Conservation (phyloP, 1,139 yeast genomes). For the Saccharomyces hybrid region DNA sequence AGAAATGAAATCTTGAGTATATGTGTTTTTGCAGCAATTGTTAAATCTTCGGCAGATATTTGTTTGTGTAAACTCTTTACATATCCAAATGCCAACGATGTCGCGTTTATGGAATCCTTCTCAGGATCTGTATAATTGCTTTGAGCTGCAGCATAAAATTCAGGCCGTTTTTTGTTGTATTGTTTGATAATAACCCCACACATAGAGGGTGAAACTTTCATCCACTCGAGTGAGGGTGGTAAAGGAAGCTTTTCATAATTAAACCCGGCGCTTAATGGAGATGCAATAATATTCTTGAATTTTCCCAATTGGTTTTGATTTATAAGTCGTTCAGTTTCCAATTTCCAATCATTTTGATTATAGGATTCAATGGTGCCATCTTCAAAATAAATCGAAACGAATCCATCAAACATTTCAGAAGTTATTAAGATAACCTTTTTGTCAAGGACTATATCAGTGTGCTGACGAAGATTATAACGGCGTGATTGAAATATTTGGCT, state of each 20-base stretch:
- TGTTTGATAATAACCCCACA: slow-evolving; percentile 27
- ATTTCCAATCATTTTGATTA: slow-evolving; percentile 28
- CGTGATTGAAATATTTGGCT: slow-evolving; percentile 12
- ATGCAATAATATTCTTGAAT: slow-evolving; percentile 25
- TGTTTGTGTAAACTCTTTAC: slow-evolving; percentile 32
- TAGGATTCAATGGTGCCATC: slow-evolving; percentile 25
- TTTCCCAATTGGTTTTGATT: slow-evolving; percentile 21
- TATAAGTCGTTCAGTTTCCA: slow-evolving; percentile 23
- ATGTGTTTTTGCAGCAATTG: slow-evolving; percentile 31
- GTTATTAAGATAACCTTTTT: slow-evolving; percentile 21
- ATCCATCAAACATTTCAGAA: slow-evolving; percentile 25
- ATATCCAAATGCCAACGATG: slow-evolving; percentile 31
- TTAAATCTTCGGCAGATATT: slow-evolving; percentile 30
- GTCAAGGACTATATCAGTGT: slow-evolving; percentile 17
- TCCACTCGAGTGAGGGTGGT: slow-evolving; percentile 25
- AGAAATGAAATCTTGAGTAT: slow-evolving; percentile 19
- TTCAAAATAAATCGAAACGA: slow-evolving; percentile 24
- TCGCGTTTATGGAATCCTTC: slow-evolving; percentile 25
- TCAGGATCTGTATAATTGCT: slow-evolving; percentile 13
- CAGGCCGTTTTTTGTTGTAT: slow-evolving; percentile 14
- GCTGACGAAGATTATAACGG: slow-evolving; percentile 16
- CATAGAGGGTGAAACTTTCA: slow-evolving; percentile 28
- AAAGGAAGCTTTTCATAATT: slow-evolving; percentile 21
- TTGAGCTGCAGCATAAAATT: slow-evolving; percentile 17
- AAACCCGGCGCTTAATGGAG: slow-evolving; percentile 28